phyloP scores from a whole-genome alignment of 768 basidiomycete genomes.

The Galerina marginata region DNA sequence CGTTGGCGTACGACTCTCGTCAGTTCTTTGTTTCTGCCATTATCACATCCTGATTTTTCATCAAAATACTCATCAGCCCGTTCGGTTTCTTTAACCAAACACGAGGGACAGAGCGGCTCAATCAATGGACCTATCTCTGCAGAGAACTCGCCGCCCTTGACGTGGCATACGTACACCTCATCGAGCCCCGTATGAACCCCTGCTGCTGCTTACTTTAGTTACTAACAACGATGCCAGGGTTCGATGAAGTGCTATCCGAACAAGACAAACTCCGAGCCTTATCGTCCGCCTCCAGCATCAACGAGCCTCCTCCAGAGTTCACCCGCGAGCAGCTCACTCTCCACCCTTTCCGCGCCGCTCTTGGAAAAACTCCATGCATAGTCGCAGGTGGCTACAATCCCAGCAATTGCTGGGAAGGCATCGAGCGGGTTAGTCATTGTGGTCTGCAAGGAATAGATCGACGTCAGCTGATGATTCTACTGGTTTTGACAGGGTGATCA shows the following conservation, averaged over 20 bases:
- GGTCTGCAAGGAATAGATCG: not conserved
- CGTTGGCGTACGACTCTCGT: conserved; percentile 50
- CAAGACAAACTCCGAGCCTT: conserved; percentile 19
- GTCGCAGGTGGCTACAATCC: conserved; percentile 25
- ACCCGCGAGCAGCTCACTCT: conserved; percentile 18
- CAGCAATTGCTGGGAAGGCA: conserved; percentile 25
- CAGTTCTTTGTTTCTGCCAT: not conserved
- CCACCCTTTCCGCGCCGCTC: conserved; percentile 17
- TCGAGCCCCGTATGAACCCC: conserved; percentile 22
- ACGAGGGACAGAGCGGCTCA: conserved; percentile 16
- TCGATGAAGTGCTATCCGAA: conserved; percentile 21
- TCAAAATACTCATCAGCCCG: conserved; percentile 7
- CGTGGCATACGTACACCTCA: conserved; percentile 22
- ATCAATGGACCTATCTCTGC: conserved; percentile 24
- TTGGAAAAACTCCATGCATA: conserved; percentile 18
- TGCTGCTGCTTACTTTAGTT: not conserved
- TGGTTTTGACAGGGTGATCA: conserved; percentile 12
- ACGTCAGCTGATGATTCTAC: not conserved
- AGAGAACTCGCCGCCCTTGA: conserved; percentile 9
- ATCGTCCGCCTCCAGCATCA: not conserved
- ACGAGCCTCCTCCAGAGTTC: conserved; percentile 7
- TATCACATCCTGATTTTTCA: not conserved
- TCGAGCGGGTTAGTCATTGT: conserved; percentile 13
- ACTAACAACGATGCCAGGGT: conserved; percentile 4
- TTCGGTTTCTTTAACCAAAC: conserved; percentile 26